Evolutionary conservation across 2,329 filamentous ascomycete species (phyloP), one percentile per base, ranked within the genome.

Genomic region (Xylariales sp.): DNA sequence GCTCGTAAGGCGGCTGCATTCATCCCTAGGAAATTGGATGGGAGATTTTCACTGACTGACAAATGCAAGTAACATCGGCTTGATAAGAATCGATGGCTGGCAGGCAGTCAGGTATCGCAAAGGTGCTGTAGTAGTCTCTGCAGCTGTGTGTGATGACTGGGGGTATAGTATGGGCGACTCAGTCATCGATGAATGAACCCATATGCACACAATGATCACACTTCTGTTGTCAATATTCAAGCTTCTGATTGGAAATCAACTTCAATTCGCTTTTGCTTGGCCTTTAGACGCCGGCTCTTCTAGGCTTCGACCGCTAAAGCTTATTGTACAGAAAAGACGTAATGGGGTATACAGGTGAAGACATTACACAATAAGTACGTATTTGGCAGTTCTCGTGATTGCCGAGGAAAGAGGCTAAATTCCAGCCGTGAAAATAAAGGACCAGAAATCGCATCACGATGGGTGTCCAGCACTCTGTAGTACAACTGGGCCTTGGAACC

Each of bases 401-500:
- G 42, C 29, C 15, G 8, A 15, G 12, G 9, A 24, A 19, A 24
- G 21, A 10, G 31, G 27, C 32, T 11, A 15, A 28, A 16, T 15
- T 18, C 28, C 24, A 15, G 15, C 15, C 25, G 9, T 14, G 16
- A 22, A 28, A 29, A 31, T 8, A 32, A 22, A 22, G 33, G 27
- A 16, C 8, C 24, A 27, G 19, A 21, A 22, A n/a, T 32, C n/a
- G 7, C 11, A 24, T 11, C 12, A 24, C 11, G 19, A 22, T 20
- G 29, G 10, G n/a, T 22, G 28, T 9, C 29, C 15, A 12, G 28
- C 28, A 11, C 21, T 31, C 12, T 31, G 66, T 43, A 78, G 50
- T 8, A 71, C 59, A 16, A 67, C 63, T 1, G 78, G 75, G 0
- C 77, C 77, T 55, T 80, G 69, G 50, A 82, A 81, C 3, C 68